Base-by-base conservation (phyloP, 768 basidiomycete species). In the Suillus hirtellus region DNA sequence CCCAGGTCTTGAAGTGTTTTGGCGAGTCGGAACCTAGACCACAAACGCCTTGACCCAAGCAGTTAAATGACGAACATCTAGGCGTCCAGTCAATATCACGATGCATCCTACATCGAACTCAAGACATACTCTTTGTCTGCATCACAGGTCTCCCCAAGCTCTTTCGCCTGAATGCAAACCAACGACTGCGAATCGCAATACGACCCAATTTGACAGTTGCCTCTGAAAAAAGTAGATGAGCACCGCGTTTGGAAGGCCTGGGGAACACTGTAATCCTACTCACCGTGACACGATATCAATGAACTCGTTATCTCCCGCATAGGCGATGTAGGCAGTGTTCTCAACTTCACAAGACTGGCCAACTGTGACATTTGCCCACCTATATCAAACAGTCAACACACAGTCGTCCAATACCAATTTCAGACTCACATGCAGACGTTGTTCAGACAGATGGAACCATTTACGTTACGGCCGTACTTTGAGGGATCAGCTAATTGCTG, bases 391-490 rank as follows among this genome's bases (percentile, higher is more conserved):
- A 58, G 61, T 37, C 52, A 50, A 21, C 43, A 21, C 49, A 27
- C 10, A 66, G 42, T 53, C 12, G 17, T 21, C 8, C n/a, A 10
- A 49, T 11, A 14, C 21, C 5, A 47, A 35, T 15, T 46, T 40
- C 1, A 31, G 27, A 80, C 88, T 43, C 72, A 94, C 93, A 89
- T 86, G 90, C 94, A 95, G 4, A 82, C 73, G 70, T 87, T 89
- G 70, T 93, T 90, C 59, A 96, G 81, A 72, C 95, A 96, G 21
- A 95, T 81, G 3, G 91, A 86, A 35, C 93, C 93, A 70, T 96
- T 93, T 65, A 87, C 78, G 73, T 95, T 90, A 46, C 86, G 83
- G 43, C 90, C 88, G 24, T 84, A 82, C 21, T 86, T 86, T 44
- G 81, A 84, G 17, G 75, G 81, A 68, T 95, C 92, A 14, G 81